Conservation (phyloP, 73 alveolate species). For the Paramecium sexaurelia region DNA sequence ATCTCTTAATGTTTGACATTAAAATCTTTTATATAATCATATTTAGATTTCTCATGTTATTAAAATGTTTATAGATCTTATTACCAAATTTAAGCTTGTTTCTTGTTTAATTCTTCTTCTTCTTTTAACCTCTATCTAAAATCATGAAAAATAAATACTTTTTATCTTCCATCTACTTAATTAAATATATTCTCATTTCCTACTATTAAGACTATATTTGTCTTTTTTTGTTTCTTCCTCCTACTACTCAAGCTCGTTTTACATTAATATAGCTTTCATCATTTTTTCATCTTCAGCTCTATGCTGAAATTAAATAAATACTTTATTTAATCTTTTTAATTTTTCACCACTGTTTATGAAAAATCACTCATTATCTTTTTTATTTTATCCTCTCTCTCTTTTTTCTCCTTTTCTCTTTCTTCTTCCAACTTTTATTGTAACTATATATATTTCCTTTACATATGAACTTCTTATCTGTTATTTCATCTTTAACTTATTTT, state of each 20-base stretch:
- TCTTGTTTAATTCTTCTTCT: conserved; percentile 57
- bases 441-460: conserved; percentile 49
- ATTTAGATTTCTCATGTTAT: conserved; percentile 55
- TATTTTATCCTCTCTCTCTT: conserved; percentile 66
- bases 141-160: not conserved
- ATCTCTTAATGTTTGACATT: conserved; percentile 61
- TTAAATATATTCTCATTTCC: conserved; percentile 67
- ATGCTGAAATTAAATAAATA: not conserved
- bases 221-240: conserved; percentile 48
- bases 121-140: conserved; percentile 27
- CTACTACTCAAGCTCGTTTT: conserved; percentile 48
- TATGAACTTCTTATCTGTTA: conserved; percentile 55
- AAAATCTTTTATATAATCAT: conserved; percentile 61
- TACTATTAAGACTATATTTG: not conserved
- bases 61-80: conserved; percentile 34
- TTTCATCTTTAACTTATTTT: conserved; percentile 45
- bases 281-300: conserved; percentile 68
- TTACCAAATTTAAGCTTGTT: conserved; percentile 65
- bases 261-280: conserved; percentile 56
- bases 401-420: conserved; percentile 62
- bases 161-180: conserved; percentile 64
- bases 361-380: conserved; percentile 66
- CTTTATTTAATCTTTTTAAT: conserved; percentile 56
- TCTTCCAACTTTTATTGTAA: conserved; percentile 55
- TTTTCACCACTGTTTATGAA: conserved; percentile 55